Conservation (phyloP, 202 grass and related monocot genomes). For the Alloteropsis angusta region DNA sequence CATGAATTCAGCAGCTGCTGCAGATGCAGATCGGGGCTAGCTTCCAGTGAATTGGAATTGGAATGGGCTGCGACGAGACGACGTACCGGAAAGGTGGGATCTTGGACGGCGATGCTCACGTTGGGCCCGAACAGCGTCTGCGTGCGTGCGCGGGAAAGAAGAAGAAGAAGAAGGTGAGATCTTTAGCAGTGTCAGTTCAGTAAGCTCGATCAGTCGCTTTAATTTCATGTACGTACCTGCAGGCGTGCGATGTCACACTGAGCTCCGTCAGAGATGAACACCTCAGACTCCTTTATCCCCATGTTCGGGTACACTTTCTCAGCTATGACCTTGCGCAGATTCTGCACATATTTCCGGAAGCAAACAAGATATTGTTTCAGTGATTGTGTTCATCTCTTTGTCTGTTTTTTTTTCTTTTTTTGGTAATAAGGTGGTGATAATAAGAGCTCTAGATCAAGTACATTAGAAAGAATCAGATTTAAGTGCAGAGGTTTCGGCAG, state of each 20-base stretch:
- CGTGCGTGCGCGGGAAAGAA: not conserved
- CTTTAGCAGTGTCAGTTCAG: not conserved
- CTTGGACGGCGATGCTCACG: slow-evolving; percentile 80
- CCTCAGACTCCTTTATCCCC: slow-evolving; percentile 57
- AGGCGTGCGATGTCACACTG: slow-evolving; percentile 84
- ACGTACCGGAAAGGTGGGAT: slow-evolving; percentile 95
- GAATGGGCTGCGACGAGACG: not conserved
- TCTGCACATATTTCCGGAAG: slow-evolving; percentile 24
- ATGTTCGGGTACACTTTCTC: slow-evolving; percentile 51
- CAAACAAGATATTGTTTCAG: not conserved
- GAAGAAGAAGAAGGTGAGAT: not conserved
- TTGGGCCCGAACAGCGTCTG: slow-evolving; percentile 73
- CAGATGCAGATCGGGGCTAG: too few relatives aligned
- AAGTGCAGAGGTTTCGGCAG: not conserved
- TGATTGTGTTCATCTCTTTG: too few relatives aligned
- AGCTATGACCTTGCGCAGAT: slow-evolving; percentile 62
- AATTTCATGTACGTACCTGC: slow-evolving; percentile 31
- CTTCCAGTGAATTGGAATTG: not conserved
- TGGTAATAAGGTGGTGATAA: too few relatives aligned
- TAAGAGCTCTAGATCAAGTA: too few relatives aligned
- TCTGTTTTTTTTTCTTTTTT: too few relatives aligned
- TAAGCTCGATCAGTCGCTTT: not conserved
- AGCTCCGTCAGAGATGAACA: slow-evolving; percentile 88
- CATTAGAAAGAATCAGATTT: too few relatives aligned
- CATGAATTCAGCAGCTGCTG: not conserved